Evolutionary conservation across 2,329 filamentous ascomycete species (phyloP).

Genomic region (Trichoderma sp.): DNA sequence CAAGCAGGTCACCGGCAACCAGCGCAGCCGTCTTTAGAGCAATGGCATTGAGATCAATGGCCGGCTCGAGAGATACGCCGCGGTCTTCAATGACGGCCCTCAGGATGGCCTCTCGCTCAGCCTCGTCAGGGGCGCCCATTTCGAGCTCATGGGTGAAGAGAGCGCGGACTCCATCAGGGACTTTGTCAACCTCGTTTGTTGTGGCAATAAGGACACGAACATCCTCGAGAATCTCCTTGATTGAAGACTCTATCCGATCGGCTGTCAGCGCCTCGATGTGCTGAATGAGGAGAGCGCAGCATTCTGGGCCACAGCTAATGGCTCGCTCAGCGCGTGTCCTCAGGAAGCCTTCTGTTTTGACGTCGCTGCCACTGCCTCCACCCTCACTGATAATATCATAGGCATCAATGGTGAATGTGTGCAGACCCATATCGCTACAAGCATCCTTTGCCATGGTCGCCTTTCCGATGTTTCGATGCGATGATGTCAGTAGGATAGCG

Average conservation of each 20-base stretch:
- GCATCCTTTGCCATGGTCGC: conserved; percentile 72
- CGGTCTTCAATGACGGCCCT: conserved; percentile 73
- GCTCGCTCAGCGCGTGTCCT: conserved; percentile 85
- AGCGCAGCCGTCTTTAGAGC: conserved; percentile 94
- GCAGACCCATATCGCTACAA: conserved; percentile 84
- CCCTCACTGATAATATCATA: conserved; percentile 95
- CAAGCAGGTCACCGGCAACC: conserved; percentile 89
- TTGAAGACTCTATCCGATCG: conserved; percentile 80
- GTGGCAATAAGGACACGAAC: conserved; percentile 86
- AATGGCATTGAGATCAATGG: conserved; percentile 79
- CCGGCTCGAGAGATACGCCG: conserved; percentile 72
- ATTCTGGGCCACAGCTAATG: conserved; percentile 80
- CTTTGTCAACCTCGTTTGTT: conserved; percentile 91
- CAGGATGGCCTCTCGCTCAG: conserved; percentile 84
- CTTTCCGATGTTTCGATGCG: conserved; percentile 91
- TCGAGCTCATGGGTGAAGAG: conserved; percentile 96
- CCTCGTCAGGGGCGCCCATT: conserved; percentile 88
- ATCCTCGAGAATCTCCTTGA: conserved; percentile 80
- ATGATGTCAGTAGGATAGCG: conserved; percentile 84
- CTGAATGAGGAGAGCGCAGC: conserved; percentile 78
- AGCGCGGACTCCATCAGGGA: conserved; percentile 84
- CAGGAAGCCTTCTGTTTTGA: conserved; percentile 89
- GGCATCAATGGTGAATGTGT: conserved; percentile 83
- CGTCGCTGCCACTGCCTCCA: conserved; percentile 75
- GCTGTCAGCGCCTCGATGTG: conserved; percentile 90